Conservation (phyloP, 2,329 filamentous ascomycete genomes). For the Didymella exigua region DNA sequence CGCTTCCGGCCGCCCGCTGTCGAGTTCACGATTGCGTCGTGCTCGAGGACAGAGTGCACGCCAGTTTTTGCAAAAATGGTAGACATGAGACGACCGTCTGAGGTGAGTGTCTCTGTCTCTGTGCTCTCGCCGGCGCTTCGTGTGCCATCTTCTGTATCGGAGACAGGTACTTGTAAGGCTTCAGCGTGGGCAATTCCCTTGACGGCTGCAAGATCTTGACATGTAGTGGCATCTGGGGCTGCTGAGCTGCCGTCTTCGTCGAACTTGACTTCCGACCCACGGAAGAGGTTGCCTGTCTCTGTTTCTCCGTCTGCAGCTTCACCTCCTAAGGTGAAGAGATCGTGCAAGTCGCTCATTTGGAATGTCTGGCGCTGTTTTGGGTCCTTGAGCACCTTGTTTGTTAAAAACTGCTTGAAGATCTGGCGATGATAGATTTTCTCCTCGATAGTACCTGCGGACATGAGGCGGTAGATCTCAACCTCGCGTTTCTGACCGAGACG, state of each 20-base stretch:
- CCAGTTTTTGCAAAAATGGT: constrained; percentile 85
- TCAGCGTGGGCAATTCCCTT: constrained; percentile 53
- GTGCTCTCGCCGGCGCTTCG: constrained; percentile 20
- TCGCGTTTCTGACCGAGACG: constrained; percentile 92
- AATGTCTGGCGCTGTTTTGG: constrained; percentile 93
- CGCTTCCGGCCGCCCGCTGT: constrained; percentile 59
- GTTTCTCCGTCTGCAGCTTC: constrained; percentile 69
- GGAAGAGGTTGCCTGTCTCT: constrained; percentile 85
- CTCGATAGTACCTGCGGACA: constrained; percentile 97
- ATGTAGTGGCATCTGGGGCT: constrained; percentile 30
- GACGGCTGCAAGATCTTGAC: constrained; percentile 43
- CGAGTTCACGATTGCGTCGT: constrained; percentile 78
- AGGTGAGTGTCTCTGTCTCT: constrained; percentile 22
- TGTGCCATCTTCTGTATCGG: constrained; percentile 34
- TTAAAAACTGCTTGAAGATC: constrained; percentile 97
- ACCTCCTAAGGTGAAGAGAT: constrained; percentile 81
- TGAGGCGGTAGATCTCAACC: constrained; percentile 95
- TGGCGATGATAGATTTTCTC: constrained; percentile 99
- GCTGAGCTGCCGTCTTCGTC: constrained; percentile 32
- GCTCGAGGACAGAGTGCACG: constrained; percentile 89
- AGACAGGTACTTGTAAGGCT: constrained; percentile 45
- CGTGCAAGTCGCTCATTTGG: constrained; percentile 85
- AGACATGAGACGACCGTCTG: constrained; percentile 75
- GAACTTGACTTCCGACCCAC: constrained; percentile 79
- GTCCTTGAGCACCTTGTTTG: constrained; percentile 93